A percentile compares a stretch with the other conserved stretches of the same genome.
Evolutionary conservation across 768 basidiomycete genomes (phyloP).

Genomic region (Leucocoprinus sp.): DNA sequence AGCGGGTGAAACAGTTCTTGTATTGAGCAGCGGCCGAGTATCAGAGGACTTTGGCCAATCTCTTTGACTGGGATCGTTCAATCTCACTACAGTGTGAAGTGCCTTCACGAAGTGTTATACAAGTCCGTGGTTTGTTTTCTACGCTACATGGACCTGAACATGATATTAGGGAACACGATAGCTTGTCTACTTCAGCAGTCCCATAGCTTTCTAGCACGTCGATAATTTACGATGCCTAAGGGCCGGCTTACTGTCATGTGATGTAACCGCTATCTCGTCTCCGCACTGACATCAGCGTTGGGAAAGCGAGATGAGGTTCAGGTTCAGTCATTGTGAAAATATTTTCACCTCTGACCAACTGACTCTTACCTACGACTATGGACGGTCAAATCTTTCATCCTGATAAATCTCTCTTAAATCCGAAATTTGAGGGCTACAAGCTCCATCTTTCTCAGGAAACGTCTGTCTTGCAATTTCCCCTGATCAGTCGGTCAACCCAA

Average conservation of each 20-base stretch:
- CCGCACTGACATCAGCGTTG: neutral
- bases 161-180: neutral
- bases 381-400: constrained; percentile 27
- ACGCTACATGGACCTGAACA: neutral
- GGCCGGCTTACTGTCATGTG: neutral
- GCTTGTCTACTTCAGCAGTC: no score
- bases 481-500: constrained; percentile 51
- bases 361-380: neutral
- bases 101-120: no score
- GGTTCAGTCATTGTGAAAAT: neutral
- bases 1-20: no score
- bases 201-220: no score
- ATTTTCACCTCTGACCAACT: neutral
- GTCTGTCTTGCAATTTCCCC: constrained; percentile 38
- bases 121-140: neutral
- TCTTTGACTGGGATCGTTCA: neutral
- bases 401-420: constrained; percentile 55
- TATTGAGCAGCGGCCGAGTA: neutral
- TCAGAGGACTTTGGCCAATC: no score
- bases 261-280: neutral
- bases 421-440: constrained; percentile 82
- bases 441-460: constrained; percentile 57
- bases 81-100: no score
- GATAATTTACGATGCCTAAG: no score
- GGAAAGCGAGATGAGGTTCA: neutral